Base-by-base conservation (phyloP, 106 monocot species). In the Allium fistulosum region DNA sequence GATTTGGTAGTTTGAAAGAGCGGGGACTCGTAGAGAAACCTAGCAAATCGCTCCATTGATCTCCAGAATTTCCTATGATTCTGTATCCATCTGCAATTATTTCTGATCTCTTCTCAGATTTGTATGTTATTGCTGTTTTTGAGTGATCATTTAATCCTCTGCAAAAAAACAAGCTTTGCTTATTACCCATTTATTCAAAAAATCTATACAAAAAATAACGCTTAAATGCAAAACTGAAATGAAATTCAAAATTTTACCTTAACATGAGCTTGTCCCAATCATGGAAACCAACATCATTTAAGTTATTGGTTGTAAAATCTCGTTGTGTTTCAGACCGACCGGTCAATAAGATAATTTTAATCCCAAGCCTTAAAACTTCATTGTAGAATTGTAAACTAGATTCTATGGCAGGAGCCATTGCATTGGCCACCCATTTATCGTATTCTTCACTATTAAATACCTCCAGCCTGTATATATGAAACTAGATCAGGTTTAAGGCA, bases 191-290 rank as follows among this genome's bases (percentile, higher is more conserved):
- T 37, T 37, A 37, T 37, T 4, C 37, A 37, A 37, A 37, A 37
- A 37, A 37, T 22, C 22, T 22, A 22, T 22, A 22, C 22, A 22
- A 22, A 22, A 22, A 22, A 22, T 22, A 22, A 22, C 37, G 37
- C 1, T 37, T 5, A 5, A 37, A 37, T 37, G 37, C 37, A 37
- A 37, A 55, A 6, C 1, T 1, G 1, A 48, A 64, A 64, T 26
- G 10, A 55, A 17, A 17, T n/a, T 15, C 0, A 51, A 50, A 13
- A 65, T 72, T 18, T 48, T 59, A 94, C 94, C 94, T 87, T 58
- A 90, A 76, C 66, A 94, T 84, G 62, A 94, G 94, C 69, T 68
- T 78, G n/a, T 84, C 78, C 94, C 94, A 94, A 55, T 77, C 72
- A 11, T 48, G 72, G 73, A 80, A 87, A 6, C 94, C 94, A 51